Conservation (phyloP, 805 yeast genomes). For the Saccharomycopsis microspora region DNA sequence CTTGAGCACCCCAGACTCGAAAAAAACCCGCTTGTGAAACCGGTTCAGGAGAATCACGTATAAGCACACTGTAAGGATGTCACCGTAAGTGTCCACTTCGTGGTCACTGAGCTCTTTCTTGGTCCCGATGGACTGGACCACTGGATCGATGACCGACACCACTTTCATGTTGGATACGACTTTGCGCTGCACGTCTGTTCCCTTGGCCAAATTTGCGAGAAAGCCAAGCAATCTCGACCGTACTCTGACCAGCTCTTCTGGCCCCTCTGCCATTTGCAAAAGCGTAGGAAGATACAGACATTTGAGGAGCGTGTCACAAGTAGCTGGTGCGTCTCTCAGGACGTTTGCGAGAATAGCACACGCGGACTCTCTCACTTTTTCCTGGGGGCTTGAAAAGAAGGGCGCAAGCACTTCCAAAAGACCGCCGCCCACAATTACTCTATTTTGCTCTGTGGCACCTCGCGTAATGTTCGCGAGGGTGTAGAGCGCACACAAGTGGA, state of each 20-base stretch:
- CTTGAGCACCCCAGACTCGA: constrained; percentile 5
- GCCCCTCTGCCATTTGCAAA: constrained; percentile 5
- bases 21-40: constrained; percentile 11
- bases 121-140: neutral
- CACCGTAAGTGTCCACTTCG: constrained; percentile 5
- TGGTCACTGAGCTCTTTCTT: neutral
- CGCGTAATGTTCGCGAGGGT: constrained; percentile 12
- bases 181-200: constrained; percentile 6
- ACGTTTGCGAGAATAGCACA: constrained; percentile 10
- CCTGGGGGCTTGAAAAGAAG: neutral
- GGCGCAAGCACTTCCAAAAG: constrained; percentile 2
- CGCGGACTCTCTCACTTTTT: constrained; percentile 4
- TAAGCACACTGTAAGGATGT: constrained; percentile 8
- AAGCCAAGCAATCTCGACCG: constrained; percentile 6
- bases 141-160: constrained; percentile 6
- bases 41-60: constrained; percentile 9
- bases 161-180: constrained; percentile 7
- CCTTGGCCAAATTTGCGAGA: constrained; percentile 8
- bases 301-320: constrained; percentile 1
- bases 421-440: constrained; percentile 4
- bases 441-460: constrained; percentile 10
- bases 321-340: constrained; percentile 1
- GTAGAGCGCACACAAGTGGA: constrained; percentile 13
- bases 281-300: constrained; percentile 3
- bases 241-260: constrained; percentile 2